Evolutionary conservation across 108 stramenopile species (phyloP).

Genomic region (Fistulifera pelliculosa): DNA sequence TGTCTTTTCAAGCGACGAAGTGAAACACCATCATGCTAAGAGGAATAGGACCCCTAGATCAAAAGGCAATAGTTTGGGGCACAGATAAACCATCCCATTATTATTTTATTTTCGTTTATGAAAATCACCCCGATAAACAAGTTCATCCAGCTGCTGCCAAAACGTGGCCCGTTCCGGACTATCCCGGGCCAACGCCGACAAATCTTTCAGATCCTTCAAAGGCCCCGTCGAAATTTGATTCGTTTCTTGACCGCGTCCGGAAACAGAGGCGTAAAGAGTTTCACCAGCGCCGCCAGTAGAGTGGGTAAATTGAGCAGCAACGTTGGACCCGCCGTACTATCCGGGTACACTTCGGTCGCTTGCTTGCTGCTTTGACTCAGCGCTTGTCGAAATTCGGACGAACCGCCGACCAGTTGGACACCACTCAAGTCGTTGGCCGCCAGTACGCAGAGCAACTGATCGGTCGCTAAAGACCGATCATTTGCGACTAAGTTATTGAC

Average conservation of each 20-base stretch:
- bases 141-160: constrained; percentile 37
- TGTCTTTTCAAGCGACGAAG: no score
- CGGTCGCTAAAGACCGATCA: constrained; percentile 38
- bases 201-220: constrained; percentile 40
- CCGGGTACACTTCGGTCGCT: constrained; percentile 55
- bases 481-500: constrained; percentile 60
- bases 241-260: constrained; percentile 47
- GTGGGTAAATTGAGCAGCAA: constrained; percentile 68
- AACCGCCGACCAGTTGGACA: constrained; percentile 55
- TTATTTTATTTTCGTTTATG: no score
- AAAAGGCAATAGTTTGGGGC: no score
- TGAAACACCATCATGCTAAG: no score
- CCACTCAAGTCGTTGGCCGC: constrained; percentile 71
- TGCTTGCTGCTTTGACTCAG: constrained; percentile 51
- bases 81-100: no score
- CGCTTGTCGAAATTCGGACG: constrained; percentile 48
- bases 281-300: constrained; percentile 52
- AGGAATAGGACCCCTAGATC: no score
- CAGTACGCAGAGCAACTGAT: constrained; percentile 36
- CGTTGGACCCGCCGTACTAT: constrained; percentile 47
- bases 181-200: constrained; percentile 33
- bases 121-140: constrained; percentile 32
- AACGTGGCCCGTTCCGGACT: constrained; percentile 40
- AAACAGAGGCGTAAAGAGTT: constrained; percentile 77
- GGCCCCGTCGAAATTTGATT: constrained; percentile 57